Base-by-base conservation (phyloP, 345 rosid genomes). In the Durio zibethinus region DNA sequence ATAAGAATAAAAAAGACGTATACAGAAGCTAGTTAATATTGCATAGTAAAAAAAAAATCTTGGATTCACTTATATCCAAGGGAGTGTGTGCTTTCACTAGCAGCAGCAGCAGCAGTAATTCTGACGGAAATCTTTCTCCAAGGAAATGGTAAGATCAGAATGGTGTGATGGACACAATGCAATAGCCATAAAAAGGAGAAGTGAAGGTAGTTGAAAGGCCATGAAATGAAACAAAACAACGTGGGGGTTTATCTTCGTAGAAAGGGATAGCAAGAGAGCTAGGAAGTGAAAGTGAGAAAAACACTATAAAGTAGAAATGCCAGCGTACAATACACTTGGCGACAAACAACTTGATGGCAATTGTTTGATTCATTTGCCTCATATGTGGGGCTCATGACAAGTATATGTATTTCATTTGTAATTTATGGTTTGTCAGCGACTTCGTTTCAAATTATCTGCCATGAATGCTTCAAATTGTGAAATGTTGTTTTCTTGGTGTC, bases 131-230 rank as follows among this genome's bases (percentile, higher is more conserved):
- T 48, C 74, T 29, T 21, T 7, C 20, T 20, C 60, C 73, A 43
- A 56, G 29, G 38, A 77, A 72, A 48, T 56, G 65, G 64, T 45
- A 53, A 5, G 70, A 70, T 69, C 47, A 11, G 45, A 27, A 31
- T 21, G 27, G 75, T 33, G 50, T n/a, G n/a, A n/a, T n/a, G n/a
- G n/a, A n/a, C n/a, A n/a, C n/a, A n/a, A n/a, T n/a, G n/a, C n/a
- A n/a, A n/a, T n/a, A n/a, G n/a, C n/a, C n/a, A n/a, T n/a, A n/a
- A n/a, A n/a, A n/a, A n/a, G n/a, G n/a, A n/a, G n/a, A n/a, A n/a
- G n/a, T n/a, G n/a, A n/a, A 68, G 64, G 74, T 36, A 15, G 70
- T 73, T 72, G 69, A 66, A 65, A 65, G 53, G 27, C 61, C 20
- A 27, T 70, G 74, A 11, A 63, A 18, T 63, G 45, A 63, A 62